These are phyloP conservation scores for Saccharomycopsis sp. DNA, from an alignment of 805 yeast species.

Conservation along the genomic window DNA sequence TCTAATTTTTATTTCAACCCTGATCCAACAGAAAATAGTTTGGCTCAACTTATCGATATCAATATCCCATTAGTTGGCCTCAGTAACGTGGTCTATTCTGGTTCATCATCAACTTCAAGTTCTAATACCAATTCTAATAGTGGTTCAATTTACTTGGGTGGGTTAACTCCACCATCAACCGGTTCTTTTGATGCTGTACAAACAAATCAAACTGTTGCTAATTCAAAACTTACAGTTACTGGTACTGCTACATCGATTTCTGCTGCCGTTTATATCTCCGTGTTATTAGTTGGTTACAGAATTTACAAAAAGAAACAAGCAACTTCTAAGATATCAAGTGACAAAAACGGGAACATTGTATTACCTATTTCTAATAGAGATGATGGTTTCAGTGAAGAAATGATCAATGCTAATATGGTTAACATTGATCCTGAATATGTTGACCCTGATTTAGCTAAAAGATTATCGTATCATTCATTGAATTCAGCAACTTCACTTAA, in stretches of 20 bases:
- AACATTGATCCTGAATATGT: slow-evolving; percentile 13
- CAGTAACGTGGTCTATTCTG: slow-evolving; percentile 18
- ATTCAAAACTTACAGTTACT: slow-evolving; percentile 56
- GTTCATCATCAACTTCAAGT: slow-evolving; percentile 21
- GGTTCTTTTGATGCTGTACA: slow-evolving; percentile 30
- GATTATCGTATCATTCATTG: slow-evolving; percentile 18
- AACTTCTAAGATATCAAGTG: slow-evolving; percentile 1
- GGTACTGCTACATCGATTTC: slow-evolving; percentile 82
- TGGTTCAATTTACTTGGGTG: slow-evolving; percentile 14
- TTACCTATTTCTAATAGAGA: slow-evolving; percentile 14
- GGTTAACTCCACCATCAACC: slow-evolving; percentile 20
- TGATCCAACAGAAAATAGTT: slow-evolving; percentile 44
- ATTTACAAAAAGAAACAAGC: slow-evolving; percentile 38
- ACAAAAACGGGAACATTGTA: slow-evolving; percentile 16
- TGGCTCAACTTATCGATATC: slow-evolving; percentile 68
- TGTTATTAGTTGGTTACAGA: slow-evolving; percentile 50
- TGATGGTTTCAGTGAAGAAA: slow-evolving; percentile 2
- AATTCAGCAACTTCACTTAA: slow-evolving; percentile 3
- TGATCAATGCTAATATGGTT: slow-evolving; percentile 3
- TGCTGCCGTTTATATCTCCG: slow-evolving; percentile 54
- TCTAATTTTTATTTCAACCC: slow-evolving; percentile 59
- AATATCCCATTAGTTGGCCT: slow-evolving; percentile 53
- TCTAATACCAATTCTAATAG: slow-evolving; percentile 16
- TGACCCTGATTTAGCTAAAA: slow-evolving; percentile 10
- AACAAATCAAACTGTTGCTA: slow-evolving; percentile 23